Evolutionary conservation across 805 yeast species (phyloP).

Genomic region (Wickerhamiella galacta): DNA sequence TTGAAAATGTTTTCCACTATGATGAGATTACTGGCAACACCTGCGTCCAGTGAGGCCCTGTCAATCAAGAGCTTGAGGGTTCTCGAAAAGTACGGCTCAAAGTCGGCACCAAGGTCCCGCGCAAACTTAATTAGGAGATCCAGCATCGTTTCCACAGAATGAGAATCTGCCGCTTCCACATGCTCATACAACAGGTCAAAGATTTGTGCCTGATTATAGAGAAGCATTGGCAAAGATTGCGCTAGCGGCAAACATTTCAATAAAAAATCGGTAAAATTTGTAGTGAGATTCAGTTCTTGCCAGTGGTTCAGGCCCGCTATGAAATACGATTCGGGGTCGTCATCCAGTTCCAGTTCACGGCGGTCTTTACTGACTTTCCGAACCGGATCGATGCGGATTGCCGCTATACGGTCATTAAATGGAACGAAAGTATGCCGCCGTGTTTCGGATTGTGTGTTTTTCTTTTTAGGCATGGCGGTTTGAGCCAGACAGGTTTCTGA

Average conservation of each 20-base stretch:
- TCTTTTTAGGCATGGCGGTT: slow-evolving; percentile 1
- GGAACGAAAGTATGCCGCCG: slow-evolving; percentile 33
- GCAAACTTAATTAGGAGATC: slow-evolving; percentile 74
- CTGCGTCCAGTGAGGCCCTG: slow-evolving; percentile 29
- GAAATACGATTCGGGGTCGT: slow-evolving; percentile 44
- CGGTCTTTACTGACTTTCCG: slow-evolving; percentile 17
- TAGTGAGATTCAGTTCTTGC: slow-evolving; percentile 72
- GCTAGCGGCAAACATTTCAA: slow-evolving; percentile 36
- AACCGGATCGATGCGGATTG: slow-evolving; percentile 64
- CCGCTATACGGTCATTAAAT: slow-evolving; percentile 70
- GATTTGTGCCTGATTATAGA: slow-evolving; percentile 52
- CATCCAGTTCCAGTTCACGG: slow-evolving; percentile 13
- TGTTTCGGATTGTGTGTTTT: slow-evolving; percentile 4
- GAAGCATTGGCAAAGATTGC: slow-evolving; percentile 63
- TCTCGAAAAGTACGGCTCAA: slow-evolving; percentile 46
- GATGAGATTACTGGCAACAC: slow-evolving; percentile 30
- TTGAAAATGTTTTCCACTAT: slow-evolving; percentile 73
- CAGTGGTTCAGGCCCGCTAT: slow-evolving; percentile 67
- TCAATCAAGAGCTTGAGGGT: slow-evolving; percentile 36
- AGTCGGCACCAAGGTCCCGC: slow-evolving; percentile 86
- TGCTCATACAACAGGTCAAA: slow-evolving; percentile 34
- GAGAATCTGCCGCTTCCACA: slow-evolving; percentile 40
- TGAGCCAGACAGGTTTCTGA: neutral
- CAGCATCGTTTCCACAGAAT: slow-evolving; percentile 63
- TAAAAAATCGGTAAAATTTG: slow-evolving; percentile 46